Conservation (phyloP, 495 filamentous ascomycete genomes). For the Hypoxylon fuscum region DNA sequence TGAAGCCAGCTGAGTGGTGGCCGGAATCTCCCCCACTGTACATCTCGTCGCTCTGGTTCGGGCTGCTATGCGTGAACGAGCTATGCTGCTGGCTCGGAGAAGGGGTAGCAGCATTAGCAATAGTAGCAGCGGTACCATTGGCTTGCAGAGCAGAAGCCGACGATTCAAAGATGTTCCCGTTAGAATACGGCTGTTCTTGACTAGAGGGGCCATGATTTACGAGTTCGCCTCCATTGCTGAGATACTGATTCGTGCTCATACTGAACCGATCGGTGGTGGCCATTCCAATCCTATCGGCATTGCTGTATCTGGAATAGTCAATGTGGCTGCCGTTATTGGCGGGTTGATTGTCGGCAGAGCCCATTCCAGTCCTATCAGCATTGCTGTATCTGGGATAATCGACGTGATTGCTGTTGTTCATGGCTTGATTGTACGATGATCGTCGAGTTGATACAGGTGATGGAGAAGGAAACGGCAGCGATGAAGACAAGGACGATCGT, state of each 20-base stretch:
- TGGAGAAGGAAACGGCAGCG: not conserved
- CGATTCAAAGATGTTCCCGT: slow-evolving; percentile 24
- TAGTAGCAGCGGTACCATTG: not conserved
- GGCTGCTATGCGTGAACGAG: too few species aligned
- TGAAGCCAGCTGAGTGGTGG: too few species aligned
- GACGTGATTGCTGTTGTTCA: slow-evolving; percentile 1
- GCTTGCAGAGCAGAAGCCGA: too few species aligned
- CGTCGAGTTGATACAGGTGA: not conserved
- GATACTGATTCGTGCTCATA: slow-evolving; percentile 9
- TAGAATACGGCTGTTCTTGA: slow-evolving; percentile 15
- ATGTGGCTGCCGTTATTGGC: slow-evolving; percentile 1
- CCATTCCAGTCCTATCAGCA: too few species aligned
- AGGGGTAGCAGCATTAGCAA: not conserved
- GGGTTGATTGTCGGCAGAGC: slow-evolving; percentile 10
- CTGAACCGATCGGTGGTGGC: too few species aligned
- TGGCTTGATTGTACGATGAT: slow-evolving; percentile 9
- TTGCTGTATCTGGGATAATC: slow-evolving; percentile 8
- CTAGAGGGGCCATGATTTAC: slow-evolving; percentile 7
- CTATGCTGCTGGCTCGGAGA: too few species aligned
- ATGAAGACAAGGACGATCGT: not conserved
- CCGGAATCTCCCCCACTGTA: too few species aligned
- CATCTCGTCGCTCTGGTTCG: too few species aligned
- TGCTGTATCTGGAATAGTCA: slow-evolving; percentile 7
- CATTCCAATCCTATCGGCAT: too few species aligned
- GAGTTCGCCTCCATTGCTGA: slow-evolving; percentile 17